phyloP scores from a whole-genome alignment of 768 basidiomycete genomes.

The Boletus insuetus region DNA sequence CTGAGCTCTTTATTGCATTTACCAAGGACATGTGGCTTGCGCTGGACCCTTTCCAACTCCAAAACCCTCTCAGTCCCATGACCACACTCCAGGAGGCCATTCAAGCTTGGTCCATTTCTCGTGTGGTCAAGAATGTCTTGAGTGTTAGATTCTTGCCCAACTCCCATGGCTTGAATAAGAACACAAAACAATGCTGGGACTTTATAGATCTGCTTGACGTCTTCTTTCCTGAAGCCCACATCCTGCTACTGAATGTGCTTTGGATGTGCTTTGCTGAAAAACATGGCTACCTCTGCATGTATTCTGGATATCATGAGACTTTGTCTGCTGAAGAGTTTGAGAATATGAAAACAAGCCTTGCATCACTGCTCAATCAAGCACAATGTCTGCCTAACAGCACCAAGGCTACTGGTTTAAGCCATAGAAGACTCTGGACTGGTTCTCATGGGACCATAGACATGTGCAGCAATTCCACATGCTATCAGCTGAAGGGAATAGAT shows the following conservation, averaged over 20 bases:
- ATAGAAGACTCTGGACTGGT: background rate
- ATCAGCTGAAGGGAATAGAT: background rate
- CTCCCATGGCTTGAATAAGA: background rate
- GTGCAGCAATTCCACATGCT: conserved; percentile 1
- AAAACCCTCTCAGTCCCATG: rapidly evolving
- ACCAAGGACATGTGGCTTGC: conserved; percentile 6
- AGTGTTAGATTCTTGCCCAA: conserved; percentile 7
- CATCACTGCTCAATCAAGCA: background rate
- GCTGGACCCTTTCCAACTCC: background rate
- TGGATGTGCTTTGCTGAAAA: background rate
- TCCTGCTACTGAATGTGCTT: background rate
- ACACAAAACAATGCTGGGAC: background rate
- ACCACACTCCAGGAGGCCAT: conserved; percentile 1
- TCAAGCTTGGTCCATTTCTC: background rate
- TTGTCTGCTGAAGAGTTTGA: background rate
- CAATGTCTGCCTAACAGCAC: conserved; percentile 6
- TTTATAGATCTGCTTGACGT: background rate
- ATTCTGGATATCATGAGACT: background rate
- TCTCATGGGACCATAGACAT: background rate
- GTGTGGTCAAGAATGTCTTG: background rate
- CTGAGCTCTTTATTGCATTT: background rate
- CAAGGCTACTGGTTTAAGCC: background rate
- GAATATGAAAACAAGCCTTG: background rate
- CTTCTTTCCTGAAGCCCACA: background rate
- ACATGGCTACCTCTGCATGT: background rate